Conservation (phyloP, 805 yeast genomes). For the baker's yeast (Saccharomyces cerevisiae) region DNA sequence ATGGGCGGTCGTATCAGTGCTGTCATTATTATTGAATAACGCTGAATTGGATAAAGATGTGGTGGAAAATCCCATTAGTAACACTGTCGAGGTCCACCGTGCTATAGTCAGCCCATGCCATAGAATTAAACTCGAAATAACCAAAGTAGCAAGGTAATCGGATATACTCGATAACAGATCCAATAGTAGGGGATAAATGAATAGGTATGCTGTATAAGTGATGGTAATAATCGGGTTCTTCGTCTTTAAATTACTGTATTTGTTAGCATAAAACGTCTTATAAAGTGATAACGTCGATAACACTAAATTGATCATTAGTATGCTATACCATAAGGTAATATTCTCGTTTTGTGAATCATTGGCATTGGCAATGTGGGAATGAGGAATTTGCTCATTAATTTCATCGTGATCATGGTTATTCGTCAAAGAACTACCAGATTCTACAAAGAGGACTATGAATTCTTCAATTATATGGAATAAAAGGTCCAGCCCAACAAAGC, state of each 20-base stretch:
- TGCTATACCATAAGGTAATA: conserved; percentile 22
- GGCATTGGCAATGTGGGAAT: conserved; percentile 23
- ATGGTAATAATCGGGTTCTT: conserved; percentile 29
- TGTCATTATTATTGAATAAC: conserved; percentile 6
- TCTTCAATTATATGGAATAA: conserved; percentile 84
- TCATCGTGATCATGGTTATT: conserved; percentile 24
- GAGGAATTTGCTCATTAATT: conserved; percentile 27
- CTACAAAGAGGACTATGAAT: conserved; percentile 36
- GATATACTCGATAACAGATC: conserved; percentile 15
- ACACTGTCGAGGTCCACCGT: conserved; percentile 30
- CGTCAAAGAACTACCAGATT: conserved; percentile 16
- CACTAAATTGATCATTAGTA: conserved; percentile 12
- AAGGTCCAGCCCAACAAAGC: conserved; percentile 87
- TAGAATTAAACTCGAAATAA: conserved; percentile 24
- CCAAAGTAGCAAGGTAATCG: conserved; percentile 24
- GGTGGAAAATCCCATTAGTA: conserved; percentile 30
- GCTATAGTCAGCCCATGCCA: conserved; percentile 28
- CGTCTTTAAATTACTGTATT: conserved; percentile 25
- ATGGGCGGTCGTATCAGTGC: neutral
- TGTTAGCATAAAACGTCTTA: conserved; percentile 23
- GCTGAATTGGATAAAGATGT: conserved; percentile 19
- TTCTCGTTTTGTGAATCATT: conserved; percentile 1
- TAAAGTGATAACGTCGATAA: conserved; percentile 19
- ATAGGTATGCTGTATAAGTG: conserved; percentile 22
- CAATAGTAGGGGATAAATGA: conserved; percentile 20